Evolutionary conservation across 768 basidiomycete genomes (phyloP).

Genomic region (Mycena kentingensis): DNA sequence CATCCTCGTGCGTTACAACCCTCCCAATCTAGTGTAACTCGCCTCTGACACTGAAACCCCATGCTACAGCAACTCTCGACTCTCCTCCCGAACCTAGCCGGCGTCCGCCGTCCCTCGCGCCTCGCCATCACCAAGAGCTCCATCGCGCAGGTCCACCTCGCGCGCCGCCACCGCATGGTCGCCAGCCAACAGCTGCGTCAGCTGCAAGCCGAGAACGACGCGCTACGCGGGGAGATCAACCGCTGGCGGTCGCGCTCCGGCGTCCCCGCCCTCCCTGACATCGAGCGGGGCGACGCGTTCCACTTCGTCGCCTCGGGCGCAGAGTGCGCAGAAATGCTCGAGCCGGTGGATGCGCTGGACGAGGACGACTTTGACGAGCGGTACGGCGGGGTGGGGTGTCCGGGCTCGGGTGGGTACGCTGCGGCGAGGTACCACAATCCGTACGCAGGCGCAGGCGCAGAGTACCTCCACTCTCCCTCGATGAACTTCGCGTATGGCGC

Average conservation of each 20-base stretch:
- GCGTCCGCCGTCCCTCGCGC: slow-evolving; percentile 73
- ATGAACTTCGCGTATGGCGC: slow-evolving; percentile 6
- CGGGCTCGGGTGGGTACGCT: too few relatives aligned
- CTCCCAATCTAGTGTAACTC: background rate
- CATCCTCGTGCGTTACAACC: slow-evolving; percentile 46
- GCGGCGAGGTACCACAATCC: background rate
- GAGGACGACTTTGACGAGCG: slow-evolving; percentile 15
- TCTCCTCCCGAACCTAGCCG: slow-evolving; percentile 66
- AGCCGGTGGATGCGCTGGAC: slow-evolving; percentile 9
- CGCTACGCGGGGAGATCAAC: slow-evolving; percentile 18
- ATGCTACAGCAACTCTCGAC: slow-evolving; percentile 53
- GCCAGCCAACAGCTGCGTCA: slow-evolving; percentile 39
- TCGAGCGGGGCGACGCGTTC: slow-evolving; percentile 12
- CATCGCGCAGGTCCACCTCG: slow-evolving; percentile 62
- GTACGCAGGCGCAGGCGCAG: background rate
- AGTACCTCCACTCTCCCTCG: background rate
- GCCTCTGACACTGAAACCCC: background rate
- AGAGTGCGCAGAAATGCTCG: slow-evolving; percentile 6
- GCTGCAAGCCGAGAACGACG: slow-evolving; percentile 12
- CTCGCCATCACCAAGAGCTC: slow-evolving; percentile 78
- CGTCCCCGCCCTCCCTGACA: slow-evolving; percentile 2
- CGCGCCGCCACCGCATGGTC: slow-evolving; percentile 62
- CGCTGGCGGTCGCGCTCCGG: slow-evolving; percentile 17
- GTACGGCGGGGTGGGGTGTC: too few relatives aligned
- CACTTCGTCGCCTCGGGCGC: slow-evolving; percentile 9